Conservation (phyloP, 306 rosid genomes). For the Cicer judaicum region DNA sequence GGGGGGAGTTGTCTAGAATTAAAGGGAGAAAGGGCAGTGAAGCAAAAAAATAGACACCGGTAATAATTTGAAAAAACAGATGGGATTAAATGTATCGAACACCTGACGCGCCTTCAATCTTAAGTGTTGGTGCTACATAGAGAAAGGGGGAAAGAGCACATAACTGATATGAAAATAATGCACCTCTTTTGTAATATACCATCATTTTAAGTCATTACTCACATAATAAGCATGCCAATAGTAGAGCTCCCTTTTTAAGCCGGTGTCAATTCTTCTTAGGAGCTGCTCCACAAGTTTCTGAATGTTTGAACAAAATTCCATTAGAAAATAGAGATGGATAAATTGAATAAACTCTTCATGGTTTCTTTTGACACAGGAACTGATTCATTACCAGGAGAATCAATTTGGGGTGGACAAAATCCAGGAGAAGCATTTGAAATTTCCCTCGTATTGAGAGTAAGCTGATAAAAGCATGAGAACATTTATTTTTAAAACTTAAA, state of each 20-base stretch:
- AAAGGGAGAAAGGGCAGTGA: not conserved
- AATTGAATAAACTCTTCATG: constrained; percentile 18
- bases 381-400: constrained; percentile 69
- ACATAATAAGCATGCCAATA: constrained; percentile 95
- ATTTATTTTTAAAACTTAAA: not conserved
- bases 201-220: constrained; percentile 47
- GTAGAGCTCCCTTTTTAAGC: constrained; percentile 71
- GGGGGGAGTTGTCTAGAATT: not conserved
- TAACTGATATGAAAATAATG: not conserved
- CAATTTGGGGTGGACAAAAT: constrained; percentile 77
- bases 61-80: not conserved
- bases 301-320: constrained; percentile 43
- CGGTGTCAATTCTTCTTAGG: constrained; percentile 59
- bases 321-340: constrained; percentile 29
- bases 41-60: not conserved
- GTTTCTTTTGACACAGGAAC: constrained; percentile 16
- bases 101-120: not conserved
- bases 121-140: not conserved
- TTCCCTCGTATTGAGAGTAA: constrained; percentile 64
- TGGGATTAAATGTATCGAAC: not conserved
- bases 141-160: not conserved
- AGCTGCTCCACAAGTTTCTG: constrained; percentile 88
- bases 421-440: constrained; percentile 80
- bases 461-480: constrained; percentile 51
- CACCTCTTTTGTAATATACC: not conserved